Conservation (phyloP, 441 rosid species). For the Biscutella auriculata region DNA sequence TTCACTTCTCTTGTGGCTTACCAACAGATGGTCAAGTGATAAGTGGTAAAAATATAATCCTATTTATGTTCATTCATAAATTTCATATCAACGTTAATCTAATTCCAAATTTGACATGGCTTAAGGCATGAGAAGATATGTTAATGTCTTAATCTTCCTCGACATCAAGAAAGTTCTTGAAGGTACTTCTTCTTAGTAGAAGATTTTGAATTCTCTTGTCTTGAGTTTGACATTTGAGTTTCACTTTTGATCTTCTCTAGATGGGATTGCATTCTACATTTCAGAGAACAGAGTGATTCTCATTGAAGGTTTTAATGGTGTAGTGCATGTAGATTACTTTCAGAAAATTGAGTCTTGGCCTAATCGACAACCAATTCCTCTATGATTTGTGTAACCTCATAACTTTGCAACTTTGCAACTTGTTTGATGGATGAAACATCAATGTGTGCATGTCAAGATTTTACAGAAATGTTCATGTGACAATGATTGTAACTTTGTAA, state of each 20-base stretch:
- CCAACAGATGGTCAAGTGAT: constrained; percentile 77
- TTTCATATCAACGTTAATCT: not conserved
- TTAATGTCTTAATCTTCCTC: constrained; percentile 61
- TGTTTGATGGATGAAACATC: too few relatives aligned
- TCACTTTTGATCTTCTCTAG: constrained; percentile 24
- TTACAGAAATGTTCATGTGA: not conserved
- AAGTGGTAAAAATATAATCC: constrained; percentile 40
- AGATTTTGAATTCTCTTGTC: not conserved
- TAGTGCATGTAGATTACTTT: constrained; percentile 53
- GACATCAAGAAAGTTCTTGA: constrained; percentile 64
- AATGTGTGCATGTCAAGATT: not conserved
- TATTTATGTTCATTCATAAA: not conserved
- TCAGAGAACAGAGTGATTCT: constrained; percentile 77
- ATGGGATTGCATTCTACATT: constrained; percentile 70
- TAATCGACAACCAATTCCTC: constrained; percentile 31
- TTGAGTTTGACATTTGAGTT: not conserved
- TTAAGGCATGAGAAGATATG: constrained; percentile 67
- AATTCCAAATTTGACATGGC: not conserved
- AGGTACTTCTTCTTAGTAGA: constrained; percentile 31
- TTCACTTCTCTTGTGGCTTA: constrained; percentile 80
- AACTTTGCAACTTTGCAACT: too few relatives aligned
- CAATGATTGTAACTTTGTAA: not conserved
- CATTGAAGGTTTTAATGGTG: constrained; percentile 79
- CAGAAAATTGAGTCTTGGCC: constrained; percentile 83
- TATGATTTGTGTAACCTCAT: constrained; percentile 4